phyloP scores from a whole-genome alignment of 306 rosid species.

The Sophora flavescens region DNA sequence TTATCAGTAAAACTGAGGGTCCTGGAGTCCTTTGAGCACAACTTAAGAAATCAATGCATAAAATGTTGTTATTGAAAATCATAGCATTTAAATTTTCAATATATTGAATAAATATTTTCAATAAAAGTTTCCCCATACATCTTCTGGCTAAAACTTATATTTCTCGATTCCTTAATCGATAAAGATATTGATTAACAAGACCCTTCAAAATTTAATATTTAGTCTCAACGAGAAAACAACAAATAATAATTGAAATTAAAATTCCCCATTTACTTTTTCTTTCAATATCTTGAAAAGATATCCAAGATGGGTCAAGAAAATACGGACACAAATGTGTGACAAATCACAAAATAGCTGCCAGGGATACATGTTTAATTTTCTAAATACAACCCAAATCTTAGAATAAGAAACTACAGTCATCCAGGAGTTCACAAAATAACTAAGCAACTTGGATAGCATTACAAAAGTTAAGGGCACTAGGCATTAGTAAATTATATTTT shows the following conservation, averaged over 20 bases:
- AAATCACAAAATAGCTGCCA: no score
- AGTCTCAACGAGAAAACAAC: not conserved
- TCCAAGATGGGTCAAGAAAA: not conserved
- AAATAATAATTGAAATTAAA: not conserved
- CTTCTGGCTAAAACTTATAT: no score
- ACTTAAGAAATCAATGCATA: no score
- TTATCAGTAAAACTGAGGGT: no score
- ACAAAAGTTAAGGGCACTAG: slow-evolving; percentile 29
- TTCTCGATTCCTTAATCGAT: no score
- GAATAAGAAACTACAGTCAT: slow-evolving; percentile 54
- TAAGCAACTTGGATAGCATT: slow-evolving; percentile 34
- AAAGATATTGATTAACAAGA: no score
- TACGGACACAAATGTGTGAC: slow-evolving; percentile 38
- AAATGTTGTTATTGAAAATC: no score
- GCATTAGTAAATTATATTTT: slow-evolving; percentile 44
- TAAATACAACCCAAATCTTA: slow-evolving; percentile 50
- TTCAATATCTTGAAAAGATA: not conserved
- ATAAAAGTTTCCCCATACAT: no score
- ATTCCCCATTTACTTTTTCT: not conserved
- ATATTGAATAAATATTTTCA: no score
- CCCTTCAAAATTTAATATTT: no score
- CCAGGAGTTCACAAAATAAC: slow-evolving; percentile 48
- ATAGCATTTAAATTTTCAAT: no score
- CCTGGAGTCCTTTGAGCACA: no score
- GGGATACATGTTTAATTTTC: slow-evolving; percentile 42